A percentile compares a stretch with the other conserved stretches of the same genome.
Conservation (phyloP, 805 yeast species). For the Yamadazyma takamatsuzukensis region DNA sequence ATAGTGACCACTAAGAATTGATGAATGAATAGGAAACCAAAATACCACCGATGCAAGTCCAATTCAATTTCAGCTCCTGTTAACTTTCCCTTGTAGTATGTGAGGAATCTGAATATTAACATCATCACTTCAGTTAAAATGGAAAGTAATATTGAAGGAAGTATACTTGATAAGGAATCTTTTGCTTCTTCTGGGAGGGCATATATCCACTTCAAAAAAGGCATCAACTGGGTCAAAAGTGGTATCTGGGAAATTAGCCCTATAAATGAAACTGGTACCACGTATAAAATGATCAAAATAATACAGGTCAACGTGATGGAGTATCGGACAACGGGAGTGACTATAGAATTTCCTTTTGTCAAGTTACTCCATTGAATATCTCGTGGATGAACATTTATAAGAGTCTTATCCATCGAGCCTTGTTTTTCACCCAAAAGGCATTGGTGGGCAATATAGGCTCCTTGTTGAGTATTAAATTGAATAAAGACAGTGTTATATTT, state of each 20-base stretch:
- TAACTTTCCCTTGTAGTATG: slow-evolving; percentile 52
- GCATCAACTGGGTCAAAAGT: slow-evolving; percentile 56
- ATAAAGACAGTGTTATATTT: slow-evolving; percentile 52
- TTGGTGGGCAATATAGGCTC: slow-evolving; percentile 66
- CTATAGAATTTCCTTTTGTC: slow-evolving; percentile 30
- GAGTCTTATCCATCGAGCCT: slow-evolving; percentile 39
- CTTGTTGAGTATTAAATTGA: slow-evolving; percentile 52
- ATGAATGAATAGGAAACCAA: slow-evolving; percentile 75
- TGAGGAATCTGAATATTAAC: slow-evolving; percentile 49
- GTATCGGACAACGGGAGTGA: slow-evolving; percentile 35
- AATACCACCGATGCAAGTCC: slow-evolving; percentile 76
- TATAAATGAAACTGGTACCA: slow-evolving; percentile 77
- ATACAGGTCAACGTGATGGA: slow-evolving; percentile 46
- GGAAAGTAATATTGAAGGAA: slow-evolving; percentile 67
- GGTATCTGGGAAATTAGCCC: slow-evolving; percentile 76
- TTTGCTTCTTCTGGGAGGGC: slow-evolving; percentile 50
- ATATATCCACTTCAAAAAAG: slow-evolving; percentile 55
- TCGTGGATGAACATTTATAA: slow-evolving; percentile 56
- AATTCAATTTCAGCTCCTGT: slow-evolving; percentile 63
- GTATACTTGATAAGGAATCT: slow-evolving; percentile 53
- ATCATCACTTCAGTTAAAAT: slow-evolving; percentile 63
- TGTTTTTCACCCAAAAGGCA: slow-evolving; percentile 43
- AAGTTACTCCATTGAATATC: slow-evolving; percentile 75
- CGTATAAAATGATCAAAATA: slow-evolving; percentile 57
- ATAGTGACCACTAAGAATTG: slow-evolving; percentile 81